Conservation (phyloP, 202 grass and related monocot species). For the Sporobolus alterniflorus region DNA sequence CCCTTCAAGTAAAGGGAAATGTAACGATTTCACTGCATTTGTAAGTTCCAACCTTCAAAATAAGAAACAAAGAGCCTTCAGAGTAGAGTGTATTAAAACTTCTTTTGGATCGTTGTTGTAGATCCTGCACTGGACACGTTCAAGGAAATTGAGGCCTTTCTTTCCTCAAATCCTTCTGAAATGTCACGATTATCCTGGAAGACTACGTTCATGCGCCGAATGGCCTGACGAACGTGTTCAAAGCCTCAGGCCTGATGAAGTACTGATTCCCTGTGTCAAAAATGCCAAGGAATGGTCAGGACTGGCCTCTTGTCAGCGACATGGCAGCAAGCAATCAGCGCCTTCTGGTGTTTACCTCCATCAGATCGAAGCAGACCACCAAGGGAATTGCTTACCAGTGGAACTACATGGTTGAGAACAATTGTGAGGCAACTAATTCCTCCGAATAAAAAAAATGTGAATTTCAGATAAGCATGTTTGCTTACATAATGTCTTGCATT, state of each 20-base stretch:
- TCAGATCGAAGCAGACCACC: slow-evolving; percentile 62
- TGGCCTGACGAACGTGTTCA: slow-evolving; percentile 88
- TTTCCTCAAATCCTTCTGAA: slow-evolving; percentile 83
- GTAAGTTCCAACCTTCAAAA: slow-evolving; percentile 49
- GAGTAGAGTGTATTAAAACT: background rate
- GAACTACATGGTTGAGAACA: slow-evolving; percentile 99
- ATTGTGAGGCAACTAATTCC: slow-evolving; percentile 59
- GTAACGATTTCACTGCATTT: slow-evolving; percentile 89
- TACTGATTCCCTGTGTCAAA: slow-evolving; percentile 94
- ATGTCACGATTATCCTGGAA: slow-evolving; percentile 92
- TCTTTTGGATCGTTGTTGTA: slow-evolving; percentile 46
- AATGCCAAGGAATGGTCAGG: slow-evolving; percentile 80
- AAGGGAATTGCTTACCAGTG: slow-evolving; percentile 99
- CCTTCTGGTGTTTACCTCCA: slow-evolving; percentile 85
- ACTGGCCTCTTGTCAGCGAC: slow-evolving; percentile 88
- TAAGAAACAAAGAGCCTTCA: background rate
- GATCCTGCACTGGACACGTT: slow-evolving; percentile 86
- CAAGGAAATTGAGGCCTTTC: slow-evolving; percentile 83
- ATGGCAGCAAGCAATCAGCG: slow-evolving; percentile 80
- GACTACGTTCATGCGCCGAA: slow-evolving; percentile 83
- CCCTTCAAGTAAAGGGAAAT: slow-evolving; percentile 79
- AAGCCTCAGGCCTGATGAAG: slow-evolving; percentile 62
- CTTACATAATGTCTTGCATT: background rate
- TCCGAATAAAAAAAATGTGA: background rate
- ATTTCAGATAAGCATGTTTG: background rate